Percentiles rank a stretch among this genome's conserved stretches.
These are phyloP conservation scores for Scytalidium sp. DNA, from an alignment of 2,329 filamentous ascomycete species.

Conservation along the genomic window DNA sequence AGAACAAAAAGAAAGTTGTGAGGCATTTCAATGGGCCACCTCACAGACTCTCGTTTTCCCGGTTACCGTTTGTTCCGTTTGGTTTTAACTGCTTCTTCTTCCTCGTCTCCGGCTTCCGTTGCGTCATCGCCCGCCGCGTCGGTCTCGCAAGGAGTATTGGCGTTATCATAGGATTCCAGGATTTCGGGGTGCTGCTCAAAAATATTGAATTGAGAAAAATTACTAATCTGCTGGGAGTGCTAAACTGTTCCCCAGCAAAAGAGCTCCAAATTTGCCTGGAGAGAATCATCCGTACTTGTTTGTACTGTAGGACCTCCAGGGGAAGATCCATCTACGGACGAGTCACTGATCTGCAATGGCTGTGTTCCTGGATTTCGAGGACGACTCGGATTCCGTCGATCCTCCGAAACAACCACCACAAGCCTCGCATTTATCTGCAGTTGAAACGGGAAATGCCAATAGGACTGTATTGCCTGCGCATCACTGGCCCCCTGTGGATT, in stretches of 20 bases:
- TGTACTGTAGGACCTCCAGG: no score
- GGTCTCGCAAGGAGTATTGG: slow-evolving; percentile 5
- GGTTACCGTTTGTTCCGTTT: slow-evolving; percentile 8
- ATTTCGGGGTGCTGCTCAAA: slow-evolving; percentile 1
- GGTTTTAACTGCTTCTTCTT: slow-evolving; percentile 2
- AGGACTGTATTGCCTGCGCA: slow-evolving; percentile 4
- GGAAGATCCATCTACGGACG: no score
- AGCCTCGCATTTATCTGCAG: neutral
- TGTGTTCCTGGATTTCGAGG: slow-evolving; percentile 29
- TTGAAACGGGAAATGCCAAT: neutral
- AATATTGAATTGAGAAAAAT: neutral
- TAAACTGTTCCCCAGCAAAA: slow-evolving; percentile 6
- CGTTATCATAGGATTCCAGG: neutral
- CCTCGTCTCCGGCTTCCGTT: neutral
- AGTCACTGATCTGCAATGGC: slow-evolving; percentile 18
- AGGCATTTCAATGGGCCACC: slow-evolving; percentile 21
- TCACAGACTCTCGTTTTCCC: slow-evolving; percentile 9
- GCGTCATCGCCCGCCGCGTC: slow-evolving; percentile 6
- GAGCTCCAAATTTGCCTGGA: no score
- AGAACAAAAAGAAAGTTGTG: no score
- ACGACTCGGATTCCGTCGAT: slow-evolving; percentile 20
- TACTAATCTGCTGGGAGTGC: neutral
- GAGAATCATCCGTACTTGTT: no score
- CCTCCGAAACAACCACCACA: slow-evolving; percentile 15
- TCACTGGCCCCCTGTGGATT: slow-evolving; percentile 10